Evolutionary conservation across 2,329 filamentous ascomycete species (phyloP).

Genomic region (Fusarium sp.): DNA sequence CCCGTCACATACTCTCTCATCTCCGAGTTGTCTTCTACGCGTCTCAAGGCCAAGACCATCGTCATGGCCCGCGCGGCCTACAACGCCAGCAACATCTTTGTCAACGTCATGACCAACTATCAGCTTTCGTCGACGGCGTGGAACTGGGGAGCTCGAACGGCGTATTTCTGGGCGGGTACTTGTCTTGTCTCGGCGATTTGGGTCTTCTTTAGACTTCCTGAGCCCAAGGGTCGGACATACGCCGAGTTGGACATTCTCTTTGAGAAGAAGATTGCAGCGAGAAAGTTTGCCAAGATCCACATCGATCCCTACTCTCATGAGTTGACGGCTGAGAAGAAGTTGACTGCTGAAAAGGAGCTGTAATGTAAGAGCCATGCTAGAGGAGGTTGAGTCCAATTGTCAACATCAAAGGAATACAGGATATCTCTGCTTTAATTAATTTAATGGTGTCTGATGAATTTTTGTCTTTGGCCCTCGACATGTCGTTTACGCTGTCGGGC

Average conservation of each 20-base stretch:
- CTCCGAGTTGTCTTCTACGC: conserved; percentile 65
- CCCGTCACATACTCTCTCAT: conserved; percentile 65
- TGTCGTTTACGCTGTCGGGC: not conserved
- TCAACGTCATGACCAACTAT: conserved; percentile 62
- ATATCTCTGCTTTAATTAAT: not conserved
- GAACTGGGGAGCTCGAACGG: conserved; percentile 62
- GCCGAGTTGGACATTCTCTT: conserved; percentile 59
- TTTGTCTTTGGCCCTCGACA: not conserved
- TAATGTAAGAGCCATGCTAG: not conserved
- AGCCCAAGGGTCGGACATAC: conserved; percentile 63
- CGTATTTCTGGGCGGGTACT: conserved; percentile 60
- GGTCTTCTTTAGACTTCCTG: conserved; percentile 63
- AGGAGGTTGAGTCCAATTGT: not conserved
- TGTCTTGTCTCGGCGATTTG: conserved; percentile 62
- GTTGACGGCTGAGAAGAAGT: conserved; percentile 2
- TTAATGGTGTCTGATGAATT: not conserved
- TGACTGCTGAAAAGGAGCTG: conserved; percentile 19
- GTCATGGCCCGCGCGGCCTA: conserved; percentile 59
- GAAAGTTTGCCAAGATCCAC: conserved; percentile 54
- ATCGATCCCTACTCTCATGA: conserved; percentile 51
- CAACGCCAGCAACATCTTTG: conserved; percentile 62
- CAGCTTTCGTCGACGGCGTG: conserved; percentile 60
- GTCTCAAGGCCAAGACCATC: conserved; percentile 67
- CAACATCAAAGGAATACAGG: not conserved
- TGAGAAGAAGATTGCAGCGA: conserved; percentile 52